Percentiles rank a stretch among this genome's conserved stretches.
Evolutionary conservation across 2,329 filamentous ascomycete species (phyloP).

Genomic region (Paraphaeosphaeria minitans): DNA sequence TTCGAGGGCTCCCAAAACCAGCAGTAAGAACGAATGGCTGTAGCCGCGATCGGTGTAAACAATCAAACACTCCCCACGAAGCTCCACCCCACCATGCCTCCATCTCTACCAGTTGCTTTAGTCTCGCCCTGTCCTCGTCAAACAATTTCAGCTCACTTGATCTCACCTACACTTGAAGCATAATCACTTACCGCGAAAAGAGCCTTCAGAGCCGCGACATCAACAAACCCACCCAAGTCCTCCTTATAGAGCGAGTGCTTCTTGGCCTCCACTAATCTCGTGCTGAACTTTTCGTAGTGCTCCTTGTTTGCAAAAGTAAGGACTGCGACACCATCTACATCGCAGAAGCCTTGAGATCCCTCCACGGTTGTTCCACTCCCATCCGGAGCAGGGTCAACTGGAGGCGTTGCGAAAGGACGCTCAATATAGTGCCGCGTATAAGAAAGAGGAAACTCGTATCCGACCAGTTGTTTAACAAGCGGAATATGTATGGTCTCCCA

Average conservation of each 20-base stretch:
- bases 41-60: not conserved
- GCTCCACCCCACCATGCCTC: slow-evolving; percentile 21
- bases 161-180: not conserved
- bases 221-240: slow-evolving; percentile 23
- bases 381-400: not conserved
- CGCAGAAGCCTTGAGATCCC: slow-evolving; percentile 9
- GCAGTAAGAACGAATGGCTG: not conserved
- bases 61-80: slow-evolving; percentile 24
- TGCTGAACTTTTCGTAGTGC: slow-evolving; percentile 25
- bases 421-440: slow-evolving; percentile 32
- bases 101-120: slow-evolving; percentile 22
- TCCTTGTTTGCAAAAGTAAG: slow-evolving; percentile 24
- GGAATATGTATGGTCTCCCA: slow-evolving; percentile 31
- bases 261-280: slow-evolving; percentile 15
- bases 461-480: slow-evolving; percentile 26
- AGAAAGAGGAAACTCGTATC: slow-evolving; percentile 24
- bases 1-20: not conserved
- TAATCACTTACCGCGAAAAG: slow-evolving; percentile 15
- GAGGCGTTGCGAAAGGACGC: slow-evolving; percentile 5
- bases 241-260: slow-evolving; percentile 11
- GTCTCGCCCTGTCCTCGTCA: slow-evolving; percentile 15
- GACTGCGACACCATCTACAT: slow-evolving; percentile 25
- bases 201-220: slow-evolving; percentile 16
- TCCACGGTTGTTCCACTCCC: slow-evolving; percentile 5
- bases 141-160: not conserved